Evolutionary conservation across 2,329 filamentous ascomycete species (phyloP).

Genomic region (Paecilomyces niveus): DNA sequence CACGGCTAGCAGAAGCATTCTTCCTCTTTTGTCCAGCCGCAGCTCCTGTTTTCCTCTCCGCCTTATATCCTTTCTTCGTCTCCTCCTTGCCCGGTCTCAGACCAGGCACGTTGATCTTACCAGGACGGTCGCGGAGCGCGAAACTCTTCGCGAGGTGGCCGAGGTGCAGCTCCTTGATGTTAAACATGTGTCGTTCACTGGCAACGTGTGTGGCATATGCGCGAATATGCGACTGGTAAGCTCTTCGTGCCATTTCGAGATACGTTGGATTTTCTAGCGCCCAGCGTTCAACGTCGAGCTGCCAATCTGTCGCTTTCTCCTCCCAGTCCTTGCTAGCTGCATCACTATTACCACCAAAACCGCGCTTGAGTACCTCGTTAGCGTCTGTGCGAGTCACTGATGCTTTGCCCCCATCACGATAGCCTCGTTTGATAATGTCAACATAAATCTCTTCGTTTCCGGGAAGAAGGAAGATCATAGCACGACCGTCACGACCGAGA

Average conservation of each 20-base stretch:
- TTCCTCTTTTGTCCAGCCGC: conserved; percentile 30
- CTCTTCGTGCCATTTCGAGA: conserved; percentile 74
- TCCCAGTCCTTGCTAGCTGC: conserved; percentile 52
- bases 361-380: conserved; percentile 61
- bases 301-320: conserved; percentile 59
- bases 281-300: conserved; percentile 61
- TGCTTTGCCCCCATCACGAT: conserved; percentile 56
- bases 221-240: conserved; percentile 84
- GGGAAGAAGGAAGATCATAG: conserved; percentile 81
- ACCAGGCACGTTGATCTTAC: conserved; percentile 59
- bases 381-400: conserved; percentile 52
- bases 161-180: conserved; percentile 83
- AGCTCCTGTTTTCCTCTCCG: conserved; percentile 26
- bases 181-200: conserved; percentile 77
- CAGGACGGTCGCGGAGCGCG: conserved; percentile 78
- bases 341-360: conserved; percentile 45
- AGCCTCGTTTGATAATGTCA: conserved; percentile 64
- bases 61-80: conserved; percentile 41
- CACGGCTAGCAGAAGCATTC: conserved; percentile 15
- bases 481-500: conserved; percentile 79
- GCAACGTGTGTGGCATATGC: conserved; percentile 92
- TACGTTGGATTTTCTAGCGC: conserved; percentile 57
- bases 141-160: conserved; percentile 94
- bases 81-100: conserved; percentile 43
- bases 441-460: conserved; percentile 91